Percentiles rank a stretch among this genome's conserved stretches.
These are phyloP conservation scores for Pseudocercospora macadamiae DNA, from an alignment of 2,329 filamentous ascomycete genomes.

Conservation along the genomic window DNA sequence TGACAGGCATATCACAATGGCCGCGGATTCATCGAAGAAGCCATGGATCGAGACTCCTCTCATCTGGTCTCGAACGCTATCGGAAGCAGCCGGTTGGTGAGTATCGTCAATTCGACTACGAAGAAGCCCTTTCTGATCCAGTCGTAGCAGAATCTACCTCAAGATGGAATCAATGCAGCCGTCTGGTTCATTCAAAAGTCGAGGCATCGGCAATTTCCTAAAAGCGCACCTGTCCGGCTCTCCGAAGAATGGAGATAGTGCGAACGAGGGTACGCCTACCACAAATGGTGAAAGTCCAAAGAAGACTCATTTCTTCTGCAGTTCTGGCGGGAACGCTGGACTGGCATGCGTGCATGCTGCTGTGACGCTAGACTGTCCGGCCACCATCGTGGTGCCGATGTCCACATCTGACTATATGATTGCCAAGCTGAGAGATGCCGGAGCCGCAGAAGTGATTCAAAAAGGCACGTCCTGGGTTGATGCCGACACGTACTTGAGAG, in stretches of 20 bases:
- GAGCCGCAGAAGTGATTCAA: conserved; percentile 68
- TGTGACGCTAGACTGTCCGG: conserved; percentile 62
- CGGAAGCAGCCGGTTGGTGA: conserved; percentile 72
- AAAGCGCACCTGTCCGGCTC: conserved; percentile 40
- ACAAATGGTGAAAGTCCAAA: conserved; percentile 68
- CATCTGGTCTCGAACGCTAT: conserved; percentile 67
- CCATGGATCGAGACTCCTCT: conserved; percentile 76
- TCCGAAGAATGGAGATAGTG: neutral
- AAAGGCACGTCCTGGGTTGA: conserved; percentile 69
- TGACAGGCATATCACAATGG: no score
- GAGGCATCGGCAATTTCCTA: conserved; percentile 71
- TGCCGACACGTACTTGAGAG: conserved; percentile 68
- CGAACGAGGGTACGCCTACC: conserved; percentile 69
- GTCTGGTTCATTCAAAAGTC: conserved; percentile 82
- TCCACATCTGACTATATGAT: conserved; percentile 71
- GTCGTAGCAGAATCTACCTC: conserved; percentile 70
- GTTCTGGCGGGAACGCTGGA: conserved; percentile 81
- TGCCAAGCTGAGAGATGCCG: conserved; percentile 68
- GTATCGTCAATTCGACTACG: conserved; percentile 28
- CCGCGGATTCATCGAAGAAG: neutral
- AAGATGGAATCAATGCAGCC: conserved; percentile 87
- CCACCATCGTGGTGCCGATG: conserved; percentile 74
- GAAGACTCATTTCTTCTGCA: conserved; percentile 61
- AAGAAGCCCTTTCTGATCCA: neutral
- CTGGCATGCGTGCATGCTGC: conserved; percentile 79